Evolutionary conservation across 371 early-diverging fungal genomes (phyloP).

Genomic region (Nematocida minor): DNA sequence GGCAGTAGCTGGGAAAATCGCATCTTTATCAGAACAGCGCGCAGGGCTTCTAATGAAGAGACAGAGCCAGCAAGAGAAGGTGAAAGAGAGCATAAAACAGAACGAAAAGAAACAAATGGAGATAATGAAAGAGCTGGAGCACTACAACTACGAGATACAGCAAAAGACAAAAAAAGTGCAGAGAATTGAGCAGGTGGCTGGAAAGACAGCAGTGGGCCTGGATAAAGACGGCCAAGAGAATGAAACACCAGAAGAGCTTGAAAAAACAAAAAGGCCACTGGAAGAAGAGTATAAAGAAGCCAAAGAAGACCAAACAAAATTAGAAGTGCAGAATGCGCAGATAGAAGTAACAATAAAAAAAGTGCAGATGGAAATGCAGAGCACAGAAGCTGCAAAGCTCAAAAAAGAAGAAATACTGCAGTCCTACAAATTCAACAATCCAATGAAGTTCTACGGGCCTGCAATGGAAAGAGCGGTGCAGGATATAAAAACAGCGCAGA

Average conservation of each 20-base stretch:
- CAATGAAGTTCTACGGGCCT: constrained; percentile 21
- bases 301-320: background rate
- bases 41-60: background rate
- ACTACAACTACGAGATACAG: constrained; percentile 41
- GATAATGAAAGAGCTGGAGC: constrained; percentile 29
- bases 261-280: background rate
- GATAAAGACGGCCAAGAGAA: too few relatives aligned
- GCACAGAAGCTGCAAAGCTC: background rate
- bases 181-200: constrained; percentile 19
- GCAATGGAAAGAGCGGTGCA: constrained; percentile 42
- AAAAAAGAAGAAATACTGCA: constrained; percentile 55
- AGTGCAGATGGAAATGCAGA: constrained; percentile 15
- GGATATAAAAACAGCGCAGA: constrained; percentile 33
- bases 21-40: background rate
- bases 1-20: background rate
- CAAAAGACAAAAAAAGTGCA: background rate
- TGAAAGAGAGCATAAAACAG: background rate
- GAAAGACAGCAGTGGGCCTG: background rate
- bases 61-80: background rate
- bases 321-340: constrained; percentile 18
- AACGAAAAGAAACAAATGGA: constrained; percentile 26
- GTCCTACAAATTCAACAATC: background rate
- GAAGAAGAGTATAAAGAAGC: background rate
- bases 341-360: constrained; percentile 5
- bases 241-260: background rate